Base-by-base conservation (phyloP, 345 rosid genomes). In the Gossypium longicalyx region DNA sequence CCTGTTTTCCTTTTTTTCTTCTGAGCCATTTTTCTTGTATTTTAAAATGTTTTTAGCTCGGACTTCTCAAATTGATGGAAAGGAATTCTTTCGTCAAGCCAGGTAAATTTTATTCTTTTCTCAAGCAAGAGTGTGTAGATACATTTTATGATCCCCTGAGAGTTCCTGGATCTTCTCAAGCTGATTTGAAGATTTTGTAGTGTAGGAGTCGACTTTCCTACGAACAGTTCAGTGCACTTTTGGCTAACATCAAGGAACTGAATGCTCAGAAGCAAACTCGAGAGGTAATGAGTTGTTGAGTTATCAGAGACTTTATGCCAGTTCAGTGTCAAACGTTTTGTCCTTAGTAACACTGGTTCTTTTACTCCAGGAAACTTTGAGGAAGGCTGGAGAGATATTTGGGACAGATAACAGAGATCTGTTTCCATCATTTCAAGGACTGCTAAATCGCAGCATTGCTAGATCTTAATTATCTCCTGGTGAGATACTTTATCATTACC, bases 61-160 rank as follows among this genome's bases (percentile, higher is more conserved):
- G 20, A 78, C 85, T 13, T 11, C 66, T 15, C 89, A 93, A 67
- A 85, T 92, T 77, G 98, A 92, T 86, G 98, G 98, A 62, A 92
- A 94, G 82, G 98, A 94, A 87, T 91, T 94, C 88, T 92, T 94
- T 82, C 89, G 97, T 80, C 98, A 91, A 74, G 98, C 97, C 66
- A 92, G 98, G 97, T 87, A 80, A 75, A 77, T 47, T 67, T 51
- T 73, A 51, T 49, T 70, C 27, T 60, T 1, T n/a, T 49, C 29
- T 45, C 52, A 9, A 11, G 25, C 19, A 48, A 48, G 49, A 38
- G 49, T 64, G 49, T 49, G 3, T 4, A 53, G 23, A 53, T 25
- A 25, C 29, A 25, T 59, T 17, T 41, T 41, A n/a, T 64, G 49
- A 65, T 11, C 27, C 16, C 19, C 11, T 16, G 4, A 17, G 6